Percentiles rank a stretch among this genome's conserved stretches.
phyloP scores from a whole-genome alignment of 768 basidiomycete species.

The Psilocybe sp. region DNA sequence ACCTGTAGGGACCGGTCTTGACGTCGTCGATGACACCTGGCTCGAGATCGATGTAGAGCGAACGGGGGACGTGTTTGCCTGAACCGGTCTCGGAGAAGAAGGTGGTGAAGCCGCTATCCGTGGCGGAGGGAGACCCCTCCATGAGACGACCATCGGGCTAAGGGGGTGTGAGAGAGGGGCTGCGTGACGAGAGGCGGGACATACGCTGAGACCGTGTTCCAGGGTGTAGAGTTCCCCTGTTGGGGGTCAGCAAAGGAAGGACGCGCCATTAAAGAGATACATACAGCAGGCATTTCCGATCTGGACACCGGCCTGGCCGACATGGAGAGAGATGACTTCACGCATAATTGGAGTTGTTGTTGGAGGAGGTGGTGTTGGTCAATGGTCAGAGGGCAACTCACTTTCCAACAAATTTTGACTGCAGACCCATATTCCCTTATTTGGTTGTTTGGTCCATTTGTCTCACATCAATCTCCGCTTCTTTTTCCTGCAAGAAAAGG shows the following conservation, averaged over 20 bases:
- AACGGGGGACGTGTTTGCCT: slow-evolving; percentile 95
- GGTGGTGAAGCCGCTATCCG: slow-evolving; percentile 90
- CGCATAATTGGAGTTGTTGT: slow-evolving; percentile 62
- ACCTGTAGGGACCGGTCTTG: slow-evolving; percentile 86
- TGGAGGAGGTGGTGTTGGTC: slow-evolving; percentile 10
- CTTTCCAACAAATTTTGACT: slow-evolving; percentile 25
- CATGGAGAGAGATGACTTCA: slow-evolving; percentile 97
- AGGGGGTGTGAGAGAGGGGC: slow-evolving; percentile 12
- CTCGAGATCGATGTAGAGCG: slow-evolving; percentile 94
- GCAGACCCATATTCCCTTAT: slow-evolving; percentile 23
- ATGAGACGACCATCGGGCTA: slow-evolving; percentile 91
- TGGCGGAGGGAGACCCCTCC: slow-evolving; percentile 63
- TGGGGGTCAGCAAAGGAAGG: slow-evolving; percentile 4
- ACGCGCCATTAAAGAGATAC: slow-evolving; percentile 26
- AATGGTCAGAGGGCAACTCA: slow-evolving; percentile 33
- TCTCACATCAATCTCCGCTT: background rate
- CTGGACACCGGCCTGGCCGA: slow-evolving; percentile 98
- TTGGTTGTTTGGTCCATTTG: slow-evolving; percentile 22
- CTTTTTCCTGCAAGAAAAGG: slow-evolving; percentile 9
- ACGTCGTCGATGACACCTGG: slow-evolving; percentile 96
- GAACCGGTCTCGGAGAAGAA: slow-evolving; percentile 96
- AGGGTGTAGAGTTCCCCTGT: slow-evolving; percentile 97
- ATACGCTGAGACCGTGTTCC: slow-evolving; percentile 93
- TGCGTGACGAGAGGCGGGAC: slow-evolving; percentile 26
- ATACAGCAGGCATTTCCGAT: slow-evolving; percentile 98